These are phyloP conservation scores for Alternaria gansuensis DNA, from an alignment of 2,329 filamentous ascomycete genomes.

Conservation along the genomic window DNA sequence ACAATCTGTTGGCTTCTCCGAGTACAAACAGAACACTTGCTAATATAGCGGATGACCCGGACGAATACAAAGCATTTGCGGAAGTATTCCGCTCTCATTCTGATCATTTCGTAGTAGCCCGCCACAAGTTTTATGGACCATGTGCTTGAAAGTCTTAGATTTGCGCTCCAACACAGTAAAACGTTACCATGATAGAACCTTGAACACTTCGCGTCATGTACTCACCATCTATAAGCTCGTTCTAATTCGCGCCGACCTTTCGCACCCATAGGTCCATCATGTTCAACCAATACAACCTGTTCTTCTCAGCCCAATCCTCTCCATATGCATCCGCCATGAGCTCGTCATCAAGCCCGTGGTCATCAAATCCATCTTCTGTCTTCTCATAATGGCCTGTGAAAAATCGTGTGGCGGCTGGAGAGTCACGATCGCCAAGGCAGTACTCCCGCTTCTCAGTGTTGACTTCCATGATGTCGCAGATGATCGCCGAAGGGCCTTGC, in stretches of 20 bases:
- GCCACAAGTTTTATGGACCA: too few relatives aligned
- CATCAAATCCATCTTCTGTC: not conserved
- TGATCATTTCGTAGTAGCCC: too few relatives aligned
- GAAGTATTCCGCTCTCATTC: too few relatives aligned
- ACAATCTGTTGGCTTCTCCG: too few relatives aligned
- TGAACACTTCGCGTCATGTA: not conserved
- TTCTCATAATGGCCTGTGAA: conserved; percentile 3
- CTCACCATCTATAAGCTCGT: not conserved
- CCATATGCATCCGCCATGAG: conserved; percentile 5
- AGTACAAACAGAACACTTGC: too few relatives aligned
- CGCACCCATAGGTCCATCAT: conserved; percentile 2
- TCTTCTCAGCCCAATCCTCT: not conserved
- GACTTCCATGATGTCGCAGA: conserved; percentile 10
- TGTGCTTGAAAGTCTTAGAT: too few relatives aligned
- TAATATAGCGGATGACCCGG: too few relatives aligned
- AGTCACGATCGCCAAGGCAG: conserved; percentile 6
- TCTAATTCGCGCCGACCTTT: not conserved
- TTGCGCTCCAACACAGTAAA: too few relatives aligned
- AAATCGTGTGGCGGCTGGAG: not conserved
- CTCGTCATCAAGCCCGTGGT: not conserved
- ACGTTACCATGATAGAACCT: too few relatives aligned
- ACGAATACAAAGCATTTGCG: too few relatives aligned
- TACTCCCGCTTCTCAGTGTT: conserved; percentile 2
- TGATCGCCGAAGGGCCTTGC: conserved; percentile 12
- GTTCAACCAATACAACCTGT: conserved; percentile 3